phyloP scores from a whole-genome alignment of 1,284 basidiomycete genomes.

The Tilletiopsis washingtonensis region DNA sequence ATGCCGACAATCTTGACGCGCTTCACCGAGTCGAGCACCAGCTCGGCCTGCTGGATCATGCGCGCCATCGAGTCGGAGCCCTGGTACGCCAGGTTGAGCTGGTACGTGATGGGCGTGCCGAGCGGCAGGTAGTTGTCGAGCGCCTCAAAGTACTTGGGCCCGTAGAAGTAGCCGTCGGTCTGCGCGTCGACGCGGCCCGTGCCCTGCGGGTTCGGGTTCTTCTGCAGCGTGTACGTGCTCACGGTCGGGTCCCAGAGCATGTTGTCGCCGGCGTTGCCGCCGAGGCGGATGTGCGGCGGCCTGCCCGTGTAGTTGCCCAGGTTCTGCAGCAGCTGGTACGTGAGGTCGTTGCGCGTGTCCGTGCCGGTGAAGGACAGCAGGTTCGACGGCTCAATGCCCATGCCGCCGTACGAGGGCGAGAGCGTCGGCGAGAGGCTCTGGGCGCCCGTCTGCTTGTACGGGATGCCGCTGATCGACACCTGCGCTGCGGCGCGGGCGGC shows the following conservation, averaged over 20 bases:
- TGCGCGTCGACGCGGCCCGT: constrained; percentile 6
- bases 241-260: constrained; percentile 14
- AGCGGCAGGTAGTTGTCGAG: constrained; percentile 16
- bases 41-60: constrained; percentile 17
- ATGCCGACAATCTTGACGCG: constrained; percentile 18
- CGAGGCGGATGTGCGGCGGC: constrained; percentile 28
- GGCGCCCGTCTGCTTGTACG: too few relatives aligned
- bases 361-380: constrained; percentile 25
- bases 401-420: constrained; percentile 26
- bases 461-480: too few relatives aligned
- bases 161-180: constrained; percentile 16
- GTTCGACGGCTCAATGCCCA: constrained; percentile 35
- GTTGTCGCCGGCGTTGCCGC: constrained; percentile 29
- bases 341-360: constrained; percentile 18
- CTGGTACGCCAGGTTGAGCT: constrained; percentile 26
- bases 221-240: constrained; percentile 4
- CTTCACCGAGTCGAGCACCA: constrained; percentile 13
- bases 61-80: constrained; percentile 16
- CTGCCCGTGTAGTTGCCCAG: constrained; percentile 29
- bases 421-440: constrained; percentile 25
- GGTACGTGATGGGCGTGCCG: constrained; percentile 31
- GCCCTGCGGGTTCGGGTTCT: constrained; percentile 15
- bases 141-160: constrained; percentile 22
- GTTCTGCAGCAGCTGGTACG: constrained; percentile 24
- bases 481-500: too few relatives aligned